These are phyloP conservation scores for Ophiosphaerella herpotricha DNA, from an alignment of 2,329 filamentous ascomycete genomes.

Conservation along the genomic window DNA sequence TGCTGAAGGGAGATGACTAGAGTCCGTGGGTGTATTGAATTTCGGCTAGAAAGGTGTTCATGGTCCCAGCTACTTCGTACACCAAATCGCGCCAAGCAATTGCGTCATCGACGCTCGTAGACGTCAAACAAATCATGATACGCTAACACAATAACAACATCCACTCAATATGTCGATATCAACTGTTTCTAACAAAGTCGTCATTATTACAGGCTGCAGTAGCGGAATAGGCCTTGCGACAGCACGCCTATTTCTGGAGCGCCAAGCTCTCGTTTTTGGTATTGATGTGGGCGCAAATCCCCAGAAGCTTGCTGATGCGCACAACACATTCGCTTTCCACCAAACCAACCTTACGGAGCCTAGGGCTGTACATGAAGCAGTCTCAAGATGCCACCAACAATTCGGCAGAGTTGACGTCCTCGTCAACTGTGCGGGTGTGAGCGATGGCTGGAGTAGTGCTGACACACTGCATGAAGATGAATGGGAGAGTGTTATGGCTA, in stretches of 20 bases:
- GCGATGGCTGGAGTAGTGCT: slow-evolving; percentile 49
- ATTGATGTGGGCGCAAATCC: slow-evolving; percentile 30
- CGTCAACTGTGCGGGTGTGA: slow-evolving; percentile 53
- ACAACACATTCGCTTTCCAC: slow-evolving; percentile 29
- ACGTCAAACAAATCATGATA: neutral
- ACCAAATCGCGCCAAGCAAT: neutral
- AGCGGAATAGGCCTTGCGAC: slow-evolving; percentile 38
- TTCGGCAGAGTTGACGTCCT: slow-evolving; percentile 46
- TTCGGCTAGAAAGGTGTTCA: no score
- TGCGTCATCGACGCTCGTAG: neutral
- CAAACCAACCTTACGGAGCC: slow-evolving; percentile 26
- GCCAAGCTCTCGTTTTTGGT: slow-evolving; percentile 34
- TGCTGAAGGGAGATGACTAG: no score
- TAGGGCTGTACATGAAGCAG: slow-evolving; percentile 25
- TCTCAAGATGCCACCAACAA: slow-evolving; percentile 28
- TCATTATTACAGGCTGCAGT: slow-evolving; percentile 37
- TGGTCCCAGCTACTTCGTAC: no score
- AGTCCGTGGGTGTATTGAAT: no score
- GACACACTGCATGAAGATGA: slow-evolving; percentile 46
- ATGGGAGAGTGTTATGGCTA: slow-evolving; percentile 48
- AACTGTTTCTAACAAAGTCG: slow-evolving; percentile 30
- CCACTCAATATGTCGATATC: slow-evolving; percentile 19
- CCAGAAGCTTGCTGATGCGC: slow-evolving; percentile 16
- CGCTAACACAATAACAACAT: neutral
- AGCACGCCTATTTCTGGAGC: slow-evolving; percentile 26